Evolutionary conservation across 2,329 filamentous ascomycete species (phyloP), one percentile per base, ranked within the genome.

Genomic region (Cladosporium sp.): DNA sequence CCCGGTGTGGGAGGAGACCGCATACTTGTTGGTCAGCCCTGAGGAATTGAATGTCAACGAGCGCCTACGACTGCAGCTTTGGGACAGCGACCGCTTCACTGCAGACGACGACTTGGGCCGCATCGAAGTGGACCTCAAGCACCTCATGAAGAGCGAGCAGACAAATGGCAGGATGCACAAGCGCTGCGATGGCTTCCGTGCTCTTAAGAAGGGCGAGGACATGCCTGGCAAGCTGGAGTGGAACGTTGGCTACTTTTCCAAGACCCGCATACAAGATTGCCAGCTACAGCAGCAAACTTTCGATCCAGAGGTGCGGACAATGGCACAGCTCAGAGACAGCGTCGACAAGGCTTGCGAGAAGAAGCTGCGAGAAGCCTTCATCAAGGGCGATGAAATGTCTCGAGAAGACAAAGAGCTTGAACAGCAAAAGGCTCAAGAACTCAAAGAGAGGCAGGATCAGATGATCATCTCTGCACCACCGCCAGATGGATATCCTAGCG

Each of bases 41-140:
- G 87, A 91, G 69, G 90, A 92, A 74, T 76, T 92, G 12, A 90
- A 92, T 68, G 89, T 91, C 0, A 85, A 88, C 26, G 90, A 92
- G 76, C 87, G 85, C 38, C 75, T 93, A 11, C 85, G 89, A 3
- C 73, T 92, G 1, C 89, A 92, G 72, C 80, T 92, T 0, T 93
- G 90, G 90, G 90, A 93, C 71, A 91, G 88, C 1, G 90, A 92
- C 74, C 87, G 87, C 52, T 84, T 86, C 61, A 89, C 87, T 2
- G 90, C 90, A 1, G 90, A 92, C 72, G 90, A 92, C 71, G 90
- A 92, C 71, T 81, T 92, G 1, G 90, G 90, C 18, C 85, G 90
- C 18, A 90, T 92, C 15, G 90, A 92, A 74, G 77, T 92, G 10
- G 85, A 87, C 67, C 76, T 92, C 36, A 89, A 89, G 72, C 77